Conservation (phyloP, 345 rosid species). For the Corchorus olitorius region DNA sequence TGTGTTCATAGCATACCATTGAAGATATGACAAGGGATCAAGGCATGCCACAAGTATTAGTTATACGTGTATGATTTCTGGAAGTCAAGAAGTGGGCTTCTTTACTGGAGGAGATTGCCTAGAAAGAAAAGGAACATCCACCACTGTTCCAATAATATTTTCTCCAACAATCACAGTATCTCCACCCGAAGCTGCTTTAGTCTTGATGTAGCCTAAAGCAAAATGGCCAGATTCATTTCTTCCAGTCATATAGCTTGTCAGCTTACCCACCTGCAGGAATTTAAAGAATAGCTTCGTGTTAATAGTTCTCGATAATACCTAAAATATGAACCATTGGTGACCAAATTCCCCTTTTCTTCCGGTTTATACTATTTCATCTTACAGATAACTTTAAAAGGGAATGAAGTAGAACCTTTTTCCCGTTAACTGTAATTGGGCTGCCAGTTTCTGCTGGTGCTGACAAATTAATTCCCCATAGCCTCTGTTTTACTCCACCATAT, state of each 20-base stretch:
- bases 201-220: conserved; percentile 83
- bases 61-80: background rate
- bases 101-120: conserved; percentile 50
- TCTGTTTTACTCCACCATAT: conserved; percentile 86
- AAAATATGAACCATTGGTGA: conserved; percentile 28
- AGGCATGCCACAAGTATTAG: no score
- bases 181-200: conserved; percentile 49
- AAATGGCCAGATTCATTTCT: conserved; percentile 48
- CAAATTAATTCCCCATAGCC: conserved; percentile 68
- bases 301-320: background rate
- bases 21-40: no score
- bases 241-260: conserved; percentile 71
- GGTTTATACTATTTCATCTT: background rate
- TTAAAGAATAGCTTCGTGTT: conserved; percentile 2
- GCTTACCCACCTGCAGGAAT: conserved; percentile 61
- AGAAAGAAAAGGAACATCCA: conserved; percentile 66
- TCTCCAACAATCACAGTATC: conserved; percentile 62
- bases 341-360: conserved; percentile 21
- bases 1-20: no score
- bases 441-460: conserved; percentile 80
- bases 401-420: conserved; percentile 55
- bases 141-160: conserved; percentile 48
- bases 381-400: background rate
- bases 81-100: conserved; percentile 43
- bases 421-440: conserved; percentile 58